Percentiles rank a stretch among this genome's conserved stretches.
Evolutionary conservation across 495 filamentous ascomycete species (phyloP).

Genomic region (Talaromyces stipitatus): DNA sequence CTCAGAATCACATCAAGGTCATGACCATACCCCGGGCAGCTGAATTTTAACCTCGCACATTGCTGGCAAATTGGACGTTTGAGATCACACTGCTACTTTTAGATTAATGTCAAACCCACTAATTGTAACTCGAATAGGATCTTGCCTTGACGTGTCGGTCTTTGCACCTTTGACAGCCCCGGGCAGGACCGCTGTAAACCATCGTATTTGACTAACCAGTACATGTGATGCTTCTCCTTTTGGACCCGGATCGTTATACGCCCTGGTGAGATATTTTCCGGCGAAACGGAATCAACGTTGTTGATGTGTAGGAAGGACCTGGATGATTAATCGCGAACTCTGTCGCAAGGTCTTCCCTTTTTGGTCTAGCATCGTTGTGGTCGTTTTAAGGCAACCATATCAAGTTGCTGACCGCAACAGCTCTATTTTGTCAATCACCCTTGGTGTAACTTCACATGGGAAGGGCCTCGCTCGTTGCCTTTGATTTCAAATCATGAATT

Average conservation of each 20-base stretch:
- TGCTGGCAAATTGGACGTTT: background rate
- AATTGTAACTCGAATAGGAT: background rate
- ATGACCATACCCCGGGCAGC: background rate
- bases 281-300: background rate
- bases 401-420: too few species aligned
- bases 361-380: background rate
- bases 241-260: background rate
- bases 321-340: background rate
- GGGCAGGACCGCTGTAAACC: constrained; percentile 2
- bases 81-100: background rate
- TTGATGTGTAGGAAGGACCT: background rate
- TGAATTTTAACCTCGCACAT: background rate
- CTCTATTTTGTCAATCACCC: too few species aligned
- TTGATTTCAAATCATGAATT: background rate
- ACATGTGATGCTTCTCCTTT: too few species aligned
- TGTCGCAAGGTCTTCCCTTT: background rate
- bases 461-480: background rate
- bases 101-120: background rate
- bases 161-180: constrained; percentile 3
- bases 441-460: too few species aligned
- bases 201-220: background rate
- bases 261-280: background rate
- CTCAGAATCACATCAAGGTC: background rate
- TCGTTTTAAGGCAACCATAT: too few species aligned
- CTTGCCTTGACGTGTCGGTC: constrained; percentile 3